Evolutionary conservation across 2,329 filamentous ascomycete genomes (phyloP).

Genomic region (Teratosphaeria epicoccoides): DNA sequence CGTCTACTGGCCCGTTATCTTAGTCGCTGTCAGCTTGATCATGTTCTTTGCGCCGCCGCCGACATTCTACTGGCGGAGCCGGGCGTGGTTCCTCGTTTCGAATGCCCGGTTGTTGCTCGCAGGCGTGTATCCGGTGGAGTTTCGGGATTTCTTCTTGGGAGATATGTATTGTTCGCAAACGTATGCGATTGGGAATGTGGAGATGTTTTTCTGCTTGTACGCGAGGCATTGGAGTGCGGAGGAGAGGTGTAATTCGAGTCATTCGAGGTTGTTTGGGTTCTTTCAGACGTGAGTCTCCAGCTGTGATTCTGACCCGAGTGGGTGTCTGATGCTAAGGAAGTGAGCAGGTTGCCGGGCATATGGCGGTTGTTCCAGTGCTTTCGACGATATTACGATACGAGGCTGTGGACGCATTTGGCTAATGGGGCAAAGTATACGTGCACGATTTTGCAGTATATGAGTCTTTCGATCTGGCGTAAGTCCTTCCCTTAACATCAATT

Average conservation of each 20-base stretch:
- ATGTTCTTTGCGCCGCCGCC: slow-evolving; percentile 65
- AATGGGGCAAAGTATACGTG: slow-evolving; percentile 88
- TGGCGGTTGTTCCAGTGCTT: slow-evolving; percentile 89
- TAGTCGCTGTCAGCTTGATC: slow-evolving; percentile 57
- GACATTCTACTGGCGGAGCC: slow-evolving; percentile 62
- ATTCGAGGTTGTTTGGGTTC: slow-evolving; percentile 78
- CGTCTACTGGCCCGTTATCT: slow-evolving; percentile 72
- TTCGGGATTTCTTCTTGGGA: slow-evolving; percentile 92
- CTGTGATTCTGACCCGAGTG: background rate
- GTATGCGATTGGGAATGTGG: slow-evolving; percentile 79
- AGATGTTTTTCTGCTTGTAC: slow-evolving; percentile 91
- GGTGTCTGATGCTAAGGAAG: background rate
- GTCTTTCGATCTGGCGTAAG: slow-evolving; percentile 75
- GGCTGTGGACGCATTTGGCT: slow-evolving; percentile 75
- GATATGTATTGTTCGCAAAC: slow-evolving; percentile 62
- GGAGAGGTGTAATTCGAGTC: slow-evolving; percentile 68
- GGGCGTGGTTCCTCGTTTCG: slow-evolving; percentile 82
- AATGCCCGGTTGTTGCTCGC: slow-evolving; percentile 81
- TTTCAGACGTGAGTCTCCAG: slow-evolving; percentile 44
- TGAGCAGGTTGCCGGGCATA: slow-evolving; percentile 42
- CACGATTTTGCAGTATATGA: slow-evolving; percentile 68
- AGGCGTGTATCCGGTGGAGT: slow-evolving; percentile 86
- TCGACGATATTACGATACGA: slow-evolving; percentile 76
- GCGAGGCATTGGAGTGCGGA: slow-evolving; percentile 64
- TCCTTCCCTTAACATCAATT: no score